These are phyloP conservation scores for Saxophila tyrrhenica DNA, from an alignment of 495 filamentous ascomycete species.

Conservation along the genomic window DNA sequence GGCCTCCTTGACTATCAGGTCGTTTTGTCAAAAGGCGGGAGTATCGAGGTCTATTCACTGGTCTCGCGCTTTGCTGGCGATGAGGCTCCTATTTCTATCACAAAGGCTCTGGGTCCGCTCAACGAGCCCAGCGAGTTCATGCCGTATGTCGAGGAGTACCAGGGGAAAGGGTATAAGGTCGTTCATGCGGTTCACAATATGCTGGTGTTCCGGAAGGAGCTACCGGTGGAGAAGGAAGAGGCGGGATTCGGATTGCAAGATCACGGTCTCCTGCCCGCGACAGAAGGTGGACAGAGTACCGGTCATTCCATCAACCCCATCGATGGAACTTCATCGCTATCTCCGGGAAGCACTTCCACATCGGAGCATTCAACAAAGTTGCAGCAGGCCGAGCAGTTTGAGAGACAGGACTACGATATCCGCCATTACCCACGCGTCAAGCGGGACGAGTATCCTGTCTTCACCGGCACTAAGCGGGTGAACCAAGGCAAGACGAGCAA, in stretches of 20 bases:
- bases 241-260: background rate
- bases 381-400: background rate
- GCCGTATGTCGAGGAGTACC: background rate
- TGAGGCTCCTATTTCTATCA: no score
- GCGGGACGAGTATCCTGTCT: conserved; percentile 45
- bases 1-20: no score
- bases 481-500: no score
- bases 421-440: conserved; percentile 34
- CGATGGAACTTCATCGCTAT: background rate
- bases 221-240: background rate
- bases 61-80: no score
- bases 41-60: no score
- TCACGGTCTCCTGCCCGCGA: background rate
- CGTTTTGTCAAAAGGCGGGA: no score
- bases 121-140: no score
- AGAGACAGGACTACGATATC: conserved; percentile 7
- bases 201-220: background rate
- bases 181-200: background rate
- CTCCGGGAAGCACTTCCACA: background rate
- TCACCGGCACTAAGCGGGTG: conserved; percentile 35
- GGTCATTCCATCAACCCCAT: background rate
- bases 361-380: background rate
- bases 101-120: no score
- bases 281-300: background rate
- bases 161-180: background rate